Conservation (phyloP, 352 stramenopile genomes). For the Phytophthora pini region DNA sequence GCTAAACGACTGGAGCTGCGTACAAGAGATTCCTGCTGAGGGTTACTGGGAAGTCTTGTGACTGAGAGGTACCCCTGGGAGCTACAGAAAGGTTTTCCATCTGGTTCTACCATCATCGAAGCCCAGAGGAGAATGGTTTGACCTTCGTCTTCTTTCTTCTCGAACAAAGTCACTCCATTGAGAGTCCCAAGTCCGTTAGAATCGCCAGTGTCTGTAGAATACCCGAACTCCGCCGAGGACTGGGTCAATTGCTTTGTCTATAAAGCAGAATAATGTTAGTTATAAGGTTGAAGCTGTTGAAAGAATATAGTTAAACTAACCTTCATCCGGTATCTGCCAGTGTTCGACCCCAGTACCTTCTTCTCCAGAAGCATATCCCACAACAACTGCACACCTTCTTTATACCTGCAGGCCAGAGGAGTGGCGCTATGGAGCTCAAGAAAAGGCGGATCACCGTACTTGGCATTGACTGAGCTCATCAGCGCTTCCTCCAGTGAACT, state of each 20-base stretch:
- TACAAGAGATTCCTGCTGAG: constrained; percentile 4
- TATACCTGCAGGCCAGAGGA: constrained; percentile 2
- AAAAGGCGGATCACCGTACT: constrained; percentile 11
- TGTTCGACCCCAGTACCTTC: constrained; percentile 8
- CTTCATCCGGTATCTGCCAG: constrained; percentile 13
- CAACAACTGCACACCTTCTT: constrained; percentile 7
- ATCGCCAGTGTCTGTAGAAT: not conserved
- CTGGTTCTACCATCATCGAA: constrained; percentile 11
- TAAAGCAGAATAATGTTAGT: not conserved
- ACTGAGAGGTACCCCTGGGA: constrained; percentile 17
- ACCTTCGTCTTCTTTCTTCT: constrained; percentile 6
- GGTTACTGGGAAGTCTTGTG: constrained; percentile 2
- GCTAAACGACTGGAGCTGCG: constrained; percentile 14
- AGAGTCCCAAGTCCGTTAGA: not conserved
- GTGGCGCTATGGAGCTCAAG: constrained; percentile 14
- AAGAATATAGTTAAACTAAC: not conserved
- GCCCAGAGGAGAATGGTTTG: constrained; percentile 13
- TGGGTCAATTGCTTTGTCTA: constrained; percentile 9
- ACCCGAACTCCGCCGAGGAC: constrained; percentile 14
- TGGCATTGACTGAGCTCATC: constrained; percentile 7
- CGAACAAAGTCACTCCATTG: constrained; percentile 17
- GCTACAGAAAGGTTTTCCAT: constrained; percentile 6
- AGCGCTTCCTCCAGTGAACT: constrained; percentile 1
- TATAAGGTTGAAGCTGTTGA: not conserved
- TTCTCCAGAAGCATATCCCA: constrained; percentile 18